Conservation (phyloP, 352 stramenopile genomes). For the Pseudoperonospora humuli region DNA sequence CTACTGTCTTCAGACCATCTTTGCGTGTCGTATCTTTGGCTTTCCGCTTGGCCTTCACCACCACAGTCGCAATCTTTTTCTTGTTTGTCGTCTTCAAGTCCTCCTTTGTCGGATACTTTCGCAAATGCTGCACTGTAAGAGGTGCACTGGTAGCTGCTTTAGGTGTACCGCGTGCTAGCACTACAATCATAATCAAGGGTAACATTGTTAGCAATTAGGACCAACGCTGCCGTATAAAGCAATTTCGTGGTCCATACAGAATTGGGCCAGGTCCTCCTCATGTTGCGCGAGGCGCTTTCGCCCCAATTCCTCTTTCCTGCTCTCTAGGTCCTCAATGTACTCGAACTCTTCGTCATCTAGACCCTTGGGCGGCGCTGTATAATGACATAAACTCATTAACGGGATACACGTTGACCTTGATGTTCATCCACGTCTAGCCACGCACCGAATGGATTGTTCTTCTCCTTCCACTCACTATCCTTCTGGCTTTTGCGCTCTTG, state of each 20-base stretch:
- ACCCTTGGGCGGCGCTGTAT: slow-evolving; percentile 69
- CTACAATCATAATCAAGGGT: no score
- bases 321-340: slow-evolving; percentile 71
- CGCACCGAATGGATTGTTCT: slow-evolving; percentile 83
- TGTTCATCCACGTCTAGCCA: not conserved
- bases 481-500: slow-evolving; percentile 73
- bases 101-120: slow-evolving; percentile 26
- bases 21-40: slow-evolving; percentile 18
- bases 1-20: slow-evolving; percentile 8
- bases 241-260: slow-evolving; percentile 31
- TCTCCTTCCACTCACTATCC: slow-evolving; percentile 84
- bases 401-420: not conserved
- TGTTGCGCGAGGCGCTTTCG: slow-evolving; percentile 55
- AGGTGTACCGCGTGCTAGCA: slow-evolving; percentile 45
- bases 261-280: slow-evolving; percentile 64
- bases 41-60: slow-evolving; percentile 57
- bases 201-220: not conserved
- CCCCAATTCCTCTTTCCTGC: slow-evolving; percentile 37
- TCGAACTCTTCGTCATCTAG: slow-evolving; percentile 80
- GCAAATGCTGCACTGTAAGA: slow-evolving; percentile 24
- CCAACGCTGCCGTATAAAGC: not conserved
- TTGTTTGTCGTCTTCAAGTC: slow-evolving; percentile 19
- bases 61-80: slow-evolving; percentile 27
- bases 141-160: slow-evolving; percentile 11
- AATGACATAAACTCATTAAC: not conserved